Base-by-base conservation (phyloP, 805 yeast genomes). In the Pichia scutulata region DNA sequence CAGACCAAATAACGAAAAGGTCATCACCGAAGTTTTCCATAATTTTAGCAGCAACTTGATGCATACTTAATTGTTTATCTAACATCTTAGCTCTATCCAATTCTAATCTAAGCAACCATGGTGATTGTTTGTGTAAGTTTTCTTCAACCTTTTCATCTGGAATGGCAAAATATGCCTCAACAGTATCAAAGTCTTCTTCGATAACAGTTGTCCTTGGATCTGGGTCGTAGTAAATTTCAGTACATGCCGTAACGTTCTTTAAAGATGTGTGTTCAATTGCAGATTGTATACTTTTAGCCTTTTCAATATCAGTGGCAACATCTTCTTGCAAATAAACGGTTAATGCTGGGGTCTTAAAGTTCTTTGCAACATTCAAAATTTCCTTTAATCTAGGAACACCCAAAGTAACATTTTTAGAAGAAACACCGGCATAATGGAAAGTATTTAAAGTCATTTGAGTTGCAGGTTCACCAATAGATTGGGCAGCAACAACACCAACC, bases 381-480 rank as follows among this genome's bases (percentile, higher is more conserved):
- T 90, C 98, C 80, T 90, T 90, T 69, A 90, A 78, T 78, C 97
- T 95, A 53, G 97, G 97, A 65, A 89, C 97, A 80, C 99, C 99
- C 59, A 93, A 78, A 0, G 99, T 93, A 57, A 92, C 96, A 72
- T 93, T 93, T 96, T 92, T 93, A 46, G 96, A 87, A 39, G 99
- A 98, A 48, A 93, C 99, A 77, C 99, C 99, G 62, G 99, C 99
- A 76, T 92, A 93, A 76, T 93, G 72, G 70, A 81, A 90, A 60
- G 97, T 90, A 65, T 90, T 90, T 70, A 90, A 77, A 2, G 97
- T 90, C 97, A 90, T 90, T 70, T 90, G 97, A 30, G 97, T 90
- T 40, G 97, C 97, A 47, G 97, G 97, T 67, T 90, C 97, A 74
- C 97, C 97, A 71, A 90, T 90, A 37, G 96, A 89, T 73, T 90